Conservation (phyloP, 192 early-diverging fungal genomes). For the Linnemannia schmuckeri region DNA sequence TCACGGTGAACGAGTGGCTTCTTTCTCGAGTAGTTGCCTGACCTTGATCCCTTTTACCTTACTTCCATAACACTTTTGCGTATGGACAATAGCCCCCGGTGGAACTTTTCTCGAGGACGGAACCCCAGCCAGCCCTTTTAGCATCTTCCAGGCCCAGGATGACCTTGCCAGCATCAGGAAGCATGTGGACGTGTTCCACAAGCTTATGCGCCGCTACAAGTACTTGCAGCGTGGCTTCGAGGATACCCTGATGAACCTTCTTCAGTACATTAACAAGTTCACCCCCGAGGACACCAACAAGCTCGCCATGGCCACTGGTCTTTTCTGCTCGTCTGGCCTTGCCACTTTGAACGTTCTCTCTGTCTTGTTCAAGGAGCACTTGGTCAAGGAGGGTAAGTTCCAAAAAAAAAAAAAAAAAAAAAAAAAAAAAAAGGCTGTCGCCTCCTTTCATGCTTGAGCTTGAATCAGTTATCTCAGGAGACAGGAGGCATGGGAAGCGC, state of each 20-base stretch:
- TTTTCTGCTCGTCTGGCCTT: slow-evolving; percentile 77
- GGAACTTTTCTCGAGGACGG: slow-evolving; percentile 85
- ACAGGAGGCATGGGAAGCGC: not conserved
- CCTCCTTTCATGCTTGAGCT: not conserved
- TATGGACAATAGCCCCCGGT: slow-evolving; percentile 73
- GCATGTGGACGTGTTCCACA: slow-evolving; percentile 88
- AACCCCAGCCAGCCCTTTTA: slow-evolving; percentile 83
- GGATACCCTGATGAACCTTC: slow-evolving; percentile 85
- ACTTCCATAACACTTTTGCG: not conserved
- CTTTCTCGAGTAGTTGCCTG: not conserved
- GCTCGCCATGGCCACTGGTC: slow-evolving; percentile 82
- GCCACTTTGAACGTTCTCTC: slow-evolving; percentile 79
- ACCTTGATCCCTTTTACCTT: not conserved
- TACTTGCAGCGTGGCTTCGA: slow-evolving; percentile 91
- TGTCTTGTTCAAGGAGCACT: slow-evolving; percentile 90
- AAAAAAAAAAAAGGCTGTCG: too few relatives aligned
- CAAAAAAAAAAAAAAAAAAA: too few relatives aligned
- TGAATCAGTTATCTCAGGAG: not conserved
- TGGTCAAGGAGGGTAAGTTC: slow-evolving; percentile 87
- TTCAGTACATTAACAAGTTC: slow-evolving; percentile 95
- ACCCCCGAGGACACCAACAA: slow-evolving; percentile 80
- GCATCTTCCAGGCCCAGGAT: slow-evolving; percentile 80
- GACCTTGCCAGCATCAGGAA: slow-evolving; percentile 76
- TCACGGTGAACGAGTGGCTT: not conserved
- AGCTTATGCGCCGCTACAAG: slow-evolving; percentile 94